These are phyloP conservation scores for Pythium aphanidermatum DNA, from an alignment of 352 stramenopile genomes.

Conservation along the genomic window DNA sequence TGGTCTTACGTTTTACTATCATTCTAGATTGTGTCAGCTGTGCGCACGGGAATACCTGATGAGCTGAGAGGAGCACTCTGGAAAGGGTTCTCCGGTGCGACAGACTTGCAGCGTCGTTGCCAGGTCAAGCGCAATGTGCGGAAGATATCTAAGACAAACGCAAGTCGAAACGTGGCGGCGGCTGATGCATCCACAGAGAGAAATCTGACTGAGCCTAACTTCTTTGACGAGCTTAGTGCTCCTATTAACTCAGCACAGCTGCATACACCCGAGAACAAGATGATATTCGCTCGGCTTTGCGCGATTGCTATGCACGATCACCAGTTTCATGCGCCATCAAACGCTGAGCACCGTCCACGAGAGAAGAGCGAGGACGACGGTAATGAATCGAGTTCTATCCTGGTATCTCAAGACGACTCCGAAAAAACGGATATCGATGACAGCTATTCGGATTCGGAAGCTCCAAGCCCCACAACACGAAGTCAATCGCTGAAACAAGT, in stretches of 20 bases:
- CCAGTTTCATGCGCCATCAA: conserved; percentile 14
- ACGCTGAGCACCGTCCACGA: too few species aligned
- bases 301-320: conserved; percentile 52
- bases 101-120: conserved; percentile 45
- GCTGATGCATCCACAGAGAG: not conserved
- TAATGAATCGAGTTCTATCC: too few species aligned
- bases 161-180: conserved; percentile 17
- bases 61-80: conserved; percentile 68
- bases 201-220: not conserved
- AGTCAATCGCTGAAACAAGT: conserved; percentile 50
- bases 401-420: too few species aligned
- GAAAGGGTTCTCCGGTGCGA: conserved; percentile 67
- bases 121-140: conserved; percentile 53
- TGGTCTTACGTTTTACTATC: not conserved
- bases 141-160: conserved; percentile 43
- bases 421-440: too few species aligned
- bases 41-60: conserved; percentile 69
- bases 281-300: conserved; percentile 57
- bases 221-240: conserved; percentile 45
- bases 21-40: conserved; percentile 65
- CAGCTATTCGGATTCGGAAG: not conserved
- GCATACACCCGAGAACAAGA: conserved; percentile 48
- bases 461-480: not conserved
- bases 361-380: too few species aligned
- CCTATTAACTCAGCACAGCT: conserved; percentile 32